A percentile compares a stretch with the other conserved stretches of the same genome.
Evolutionary conservation across 2,329 filamentous ascomycete species (phyloP).

Genomic region (Colletotrichum cuscutae): DNA sequence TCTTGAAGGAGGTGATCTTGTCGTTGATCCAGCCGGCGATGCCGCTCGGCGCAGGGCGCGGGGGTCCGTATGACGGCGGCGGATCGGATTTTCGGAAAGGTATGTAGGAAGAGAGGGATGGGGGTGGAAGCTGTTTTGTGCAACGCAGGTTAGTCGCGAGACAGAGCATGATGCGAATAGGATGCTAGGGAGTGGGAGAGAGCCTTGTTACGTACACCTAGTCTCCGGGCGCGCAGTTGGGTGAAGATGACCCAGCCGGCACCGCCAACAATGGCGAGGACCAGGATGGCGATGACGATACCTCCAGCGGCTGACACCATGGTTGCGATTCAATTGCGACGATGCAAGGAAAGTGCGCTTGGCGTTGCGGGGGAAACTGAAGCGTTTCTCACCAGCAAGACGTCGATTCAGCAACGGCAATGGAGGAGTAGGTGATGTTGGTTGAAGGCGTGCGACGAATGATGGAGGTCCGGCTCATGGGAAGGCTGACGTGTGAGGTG

Average conservation of each 20-base stretch:
- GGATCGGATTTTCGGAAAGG: constrained; percentile 70
- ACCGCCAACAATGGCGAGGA: constrained; percentile 67
- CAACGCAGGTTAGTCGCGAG: not conserved
- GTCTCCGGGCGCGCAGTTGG: constrained; percentile 76
- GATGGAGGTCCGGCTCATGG: constrained; percentile 30
- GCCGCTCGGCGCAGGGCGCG: constrained; percentile 68
- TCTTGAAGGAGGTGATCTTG: constrained; percentile 71
- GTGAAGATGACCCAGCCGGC: constrained; percentile 77
- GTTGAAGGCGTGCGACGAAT: constrained; percentile 10
- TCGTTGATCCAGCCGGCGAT: constrained; percentile 79
- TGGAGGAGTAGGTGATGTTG: not conserved
- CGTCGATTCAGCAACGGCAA: not conserved
- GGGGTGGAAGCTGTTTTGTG: constrained; percentile 70
- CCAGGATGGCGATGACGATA: constrained; percentile 77
- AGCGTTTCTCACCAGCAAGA: not conserved
- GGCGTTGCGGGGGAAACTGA: not conserved
- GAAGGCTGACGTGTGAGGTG: not conserved
- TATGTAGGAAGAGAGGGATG: constrained; percentile 74
- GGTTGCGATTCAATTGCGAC: constrained; percentile 38
- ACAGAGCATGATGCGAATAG: not conserved
- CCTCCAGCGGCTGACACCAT: constrained; percentile 72
- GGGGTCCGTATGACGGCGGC: constrained; percentile 56
- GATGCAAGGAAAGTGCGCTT: constrained; percentile 16
- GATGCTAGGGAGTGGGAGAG: not conserved
- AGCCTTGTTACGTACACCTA: constrained; percentile 66